phyloP scores from a whole-genome alignment of 805 yeast genomes.

The Candida maesae region DNA sequence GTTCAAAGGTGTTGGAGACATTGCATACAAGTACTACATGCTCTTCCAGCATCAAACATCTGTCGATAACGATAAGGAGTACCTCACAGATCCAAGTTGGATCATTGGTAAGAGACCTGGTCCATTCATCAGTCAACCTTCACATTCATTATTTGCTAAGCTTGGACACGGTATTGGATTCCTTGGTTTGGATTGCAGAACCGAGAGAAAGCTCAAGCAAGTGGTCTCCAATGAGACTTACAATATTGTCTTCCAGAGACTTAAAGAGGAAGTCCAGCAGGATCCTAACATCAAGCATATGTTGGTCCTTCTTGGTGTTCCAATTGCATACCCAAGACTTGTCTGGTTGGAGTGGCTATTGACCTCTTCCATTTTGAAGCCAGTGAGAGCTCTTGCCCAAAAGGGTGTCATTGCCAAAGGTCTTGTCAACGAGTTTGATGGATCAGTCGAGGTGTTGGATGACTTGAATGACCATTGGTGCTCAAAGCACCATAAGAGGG shows the following conservation, averaged over 20 bases:
- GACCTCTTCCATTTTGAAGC: conserved; percentile 56
- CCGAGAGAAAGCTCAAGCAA: conserved; percentile 69
- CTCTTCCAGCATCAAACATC: conserved; percentile 84
- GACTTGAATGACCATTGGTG: conserved; percentile 98
- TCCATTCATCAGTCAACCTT: conserved; percentile 61
- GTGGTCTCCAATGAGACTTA: conserved; percentile 58
- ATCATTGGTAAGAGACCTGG: conserved; percentile 55
- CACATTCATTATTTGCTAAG: conserved; percentile 68
- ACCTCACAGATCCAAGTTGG: conserved; percentile 51
- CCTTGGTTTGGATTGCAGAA: conserved; percentile 87
- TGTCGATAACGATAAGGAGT: conserved; percentile 39
- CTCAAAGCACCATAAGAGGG: conserved; percentile 78
- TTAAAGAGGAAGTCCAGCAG: conserved; percentile 48
- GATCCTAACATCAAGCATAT: conserved; percentile 66
- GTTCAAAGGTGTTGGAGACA: conserved; percentile 67
- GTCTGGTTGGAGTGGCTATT: conserved; percentile 85
- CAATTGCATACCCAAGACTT: conserved; percentile 89
- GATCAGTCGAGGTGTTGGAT: conserved; percentile 84
- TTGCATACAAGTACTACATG: conserved; percentile 84
- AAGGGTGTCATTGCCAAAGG: conserved; percentile 65
- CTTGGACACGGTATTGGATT: conserved; percentile 72
- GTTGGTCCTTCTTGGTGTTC: conserved; percentile 85
- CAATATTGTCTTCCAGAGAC: conserved; percentile 52
- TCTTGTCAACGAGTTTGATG: conserved; percentile 87
- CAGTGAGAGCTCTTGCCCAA: conserved; percentile 57